phyloP scores from a whole-genome alignment of 2,329 filamentous ascomycete species.

The Periglandula ipomoeae region DNA sequence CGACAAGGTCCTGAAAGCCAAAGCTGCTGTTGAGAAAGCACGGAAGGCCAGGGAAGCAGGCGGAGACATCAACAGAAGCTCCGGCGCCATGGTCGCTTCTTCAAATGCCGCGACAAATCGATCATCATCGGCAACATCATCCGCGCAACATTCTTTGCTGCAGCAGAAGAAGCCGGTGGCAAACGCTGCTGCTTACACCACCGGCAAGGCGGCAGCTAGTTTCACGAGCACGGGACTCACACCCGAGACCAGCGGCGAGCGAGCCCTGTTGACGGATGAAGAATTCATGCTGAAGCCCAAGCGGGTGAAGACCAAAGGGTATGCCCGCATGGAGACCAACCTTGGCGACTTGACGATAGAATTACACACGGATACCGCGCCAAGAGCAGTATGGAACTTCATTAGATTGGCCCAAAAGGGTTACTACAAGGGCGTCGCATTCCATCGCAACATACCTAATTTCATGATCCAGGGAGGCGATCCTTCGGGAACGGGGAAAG shows the following conservation, averaged over 20 bases:
- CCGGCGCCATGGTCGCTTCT: conserved; percentile 32
- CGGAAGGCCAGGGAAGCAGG: conserved; percentile 61
- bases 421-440: conserved; percentile 76
- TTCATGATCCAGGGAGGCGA: conserved; percentile 99
- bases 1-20: conserved; percentile 81
- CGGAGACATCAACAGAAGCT: conserved; percentile 46
- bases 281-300: conserved; percentile 93
- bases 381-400: conserved; percentile 96
- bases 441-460: conserved; percentile 88
- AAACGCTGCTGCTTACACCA: conserved; percentile 86
- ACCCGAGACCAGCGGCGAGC: conserved; percentile 78
- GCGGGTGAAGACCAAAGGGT: conserved; percentile 82
- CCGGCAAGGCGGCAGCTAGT: conserved; percentile 80
- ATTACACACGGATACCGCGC: conserved; percentile 82
- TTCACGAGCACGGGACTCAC: conserved; percentile 94
- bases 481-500: conserved; percentile 81
- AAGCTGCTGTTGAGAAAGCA: conserved; percentile 86
- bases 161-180: conserved; percentile 56
- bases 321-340: conserved; percentile 81
- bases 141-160: conserved; percentile 28
- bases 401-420: conserved; percentile 78
- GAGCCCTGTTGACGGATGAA: conserved; percentile 82
- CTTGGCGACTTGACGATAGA: conserved; percentile 81
- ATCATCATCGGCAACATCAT: not conserved
- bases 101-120: conserved; percentile 12